Evolutionary conservation across 2,329 filamentous ascomycete species (phyloP), one percentile per base, ranked within the genome.

Genomic region (Aulographum hederae): DNA sequence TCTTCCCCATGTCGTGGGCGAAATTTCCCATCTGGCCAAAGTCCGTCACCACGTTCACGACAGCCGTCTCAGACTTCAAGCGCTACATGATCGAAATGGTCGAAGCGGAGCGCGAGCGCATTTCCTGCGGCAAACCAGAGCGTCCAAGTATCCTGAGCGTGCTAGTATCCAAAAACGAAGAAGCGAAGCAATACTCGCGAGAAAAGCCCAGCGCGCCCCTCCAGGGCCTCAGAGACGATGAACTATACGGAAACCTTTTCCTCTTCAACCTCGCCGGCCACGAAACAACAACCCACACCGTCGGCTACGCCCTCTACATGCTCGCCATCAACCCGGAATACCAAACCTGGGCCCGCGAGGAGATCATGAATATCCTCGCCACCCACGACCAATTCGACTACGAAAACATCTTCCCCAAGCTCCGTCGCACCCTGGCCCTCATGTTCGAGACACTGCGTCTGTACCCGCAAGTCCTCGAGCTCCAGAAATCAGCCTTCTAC

Each of bases 341-440:
- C 47, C 65, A 70, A 43, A 52, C 55, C 3, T 69, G 65, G 63
- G 41, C 69, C 3, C 45, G 46, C 6, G 61, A 61, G 33, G 67
- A 70, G 39, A 47, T 67, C 21, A 46, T 56, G 28, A 46, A 44
- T 2, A 36, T 41, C 2, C 41, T 51, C 31, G 13, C 14, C 8
- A n/a, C 11, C 8, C 15, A 10, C 16, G 8, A 8, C 10, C 8
- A 28, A 6, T n/a, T 10, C 27, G 49, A 56, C 3, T 69, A 69
- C 39, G 44, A 50, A 2, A 43, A 50, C 1, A 39, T 51, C 1
- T 67, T 57, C 38, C 58, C 62, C 2, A 51, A 45, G 32, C 47
- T 61, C 19, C 50, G 50, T 16, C 52, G 65, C 2, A 51, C 50
- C 19, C 41, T 64, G 25, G 59, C 60, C 10, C 37, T 67, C n/a